These are phyloP conservation scores for Fusarium globosum DNA, from an alignment of 2,329 filamentous ascomycete genomes.

Conservation along the genomic window DNA sequence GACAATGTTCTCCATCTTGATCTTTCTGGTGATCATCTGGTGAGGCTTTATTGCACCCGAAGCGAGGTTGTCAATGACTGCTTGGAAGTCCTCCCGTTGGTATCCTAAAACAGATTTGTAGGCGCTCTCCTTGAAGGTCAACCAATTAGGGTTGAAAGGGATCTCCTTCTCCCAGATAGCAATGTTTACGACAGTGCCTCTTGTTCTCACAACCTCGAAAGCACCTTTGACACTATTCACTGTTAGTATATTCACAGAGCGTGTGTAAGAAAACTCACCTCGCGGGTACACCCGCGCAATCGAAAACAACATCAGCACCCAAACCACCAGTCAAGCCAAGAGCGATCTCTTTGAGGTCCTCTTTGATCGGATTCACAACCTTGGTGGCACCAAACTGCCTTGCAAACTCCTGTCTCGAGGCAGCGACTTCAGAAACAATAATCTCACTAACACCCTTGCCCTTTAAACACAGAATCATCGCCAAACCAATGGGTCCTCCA, in stretches of 20 bases:
- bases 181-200: constrained; percentile 72
- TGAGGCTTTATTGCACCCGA: constrained; percentile 53
- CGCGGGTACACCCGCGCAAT: constrained; percentile 66
- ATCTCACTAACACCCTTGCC: constrained; percentile 60
- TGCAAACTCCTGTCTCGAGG: constrained; percentile 56
- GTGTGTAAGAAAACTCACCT: constrained; percentile 15
- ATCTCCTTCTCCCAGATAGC: constrained; percentile 68
- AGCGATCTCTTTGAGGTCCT: constrained; percentile 59
- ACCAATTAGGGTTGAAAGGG: constrained; percentile 44
- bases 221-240: constrained; percentile 46
- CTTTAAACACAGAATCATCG: constrained; percentile 58
- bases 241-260: neutral
- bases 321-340: constrained; percentile 59
- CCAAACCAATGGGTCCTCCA: constrained; percentile 61
- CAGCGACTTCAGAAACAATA: constrained; percentile 59
- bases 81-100: constrained; percentile 59
- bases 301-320: constrained; percentile 69
- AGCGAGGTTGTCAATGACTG: constrained; percentile 60
- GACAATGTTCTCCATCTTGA: constrained; percentile 65
- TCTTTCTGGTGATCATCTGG: constrained; percentile 70
- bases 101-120: constrained; percentile 45
- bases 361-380: constrained; percentile 54
- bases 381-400: constrained; percentile 57
- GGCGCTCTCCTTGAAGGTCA: constrained; percentile 42
- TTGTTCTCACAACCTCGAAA: constrained; percentile 60